phyloP scores from a whole-genome alignment of 1,284 basidiomycete species.

The Agaricales sp. region DNA sequence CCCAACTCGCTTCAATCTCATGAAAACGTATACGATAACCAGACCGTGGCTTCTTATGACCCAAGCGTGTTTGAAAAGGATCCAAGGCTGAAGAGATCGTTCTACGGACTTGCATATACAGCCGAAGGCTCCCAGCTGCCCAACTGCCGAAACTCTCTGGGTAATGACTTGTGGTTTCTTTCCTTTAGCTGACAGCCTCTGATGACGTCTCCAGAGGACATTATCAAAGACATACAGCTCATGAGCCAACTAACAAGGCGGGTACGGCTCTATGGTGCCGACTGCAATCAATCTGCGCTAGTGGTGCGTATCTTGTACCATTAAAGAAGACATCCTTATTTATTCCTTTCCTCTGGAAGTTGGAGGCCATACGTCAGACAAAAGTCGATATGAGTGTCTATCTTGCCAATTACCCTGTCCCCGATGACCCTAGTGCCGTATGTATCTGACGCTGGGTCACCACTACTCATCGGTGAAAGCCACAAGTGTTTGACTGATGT shows the following conservation, averaged over 20 bases:
- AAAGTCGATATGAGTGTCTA: constrained; percentile 84
- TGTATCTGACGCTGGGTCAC: constrained; percentile 10
- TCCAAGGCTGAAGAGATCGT: constrained; percentile 38
- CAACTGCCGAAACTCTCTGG: constrained; percentile 32
- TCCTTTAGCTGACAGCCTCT: constrained; percentile 27
- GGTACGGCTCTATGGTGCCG: constrained; percentile 48
- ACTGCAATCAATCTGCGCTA: constrained; percentile 47
- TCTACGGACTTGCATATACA: constrained; percentile 47
- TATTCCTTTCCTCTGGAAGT: constrained; percentile 19
- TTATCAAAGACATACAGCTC: constrained; percentile 38
- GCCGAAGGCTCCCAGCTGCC: constrained; percentile 45
- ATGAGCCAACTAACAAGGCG: constrained; percentile 11
- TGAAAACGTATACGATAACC: constrained; percentile 6
- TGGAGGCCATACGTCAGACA: constrained; percentile 80
- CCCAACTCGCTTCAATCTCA: constrained; percentile 2
- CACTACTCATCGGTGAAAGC: background rate
- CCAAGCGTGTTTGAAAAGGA: constrained; percentile 47
- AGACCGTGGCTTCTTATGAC: too few relatives aligned
- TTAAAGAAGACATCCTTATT: constrained; percentile 15
- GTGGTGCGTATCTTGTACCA: constrained; percentile 24
- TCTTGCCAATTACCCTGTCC: constrained; percentile 68
- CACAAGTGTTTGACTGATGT: background rate
- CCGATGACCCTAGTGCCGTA: constrained; percentile 39
- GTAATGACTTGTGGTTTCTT: constrained; percentile 16
- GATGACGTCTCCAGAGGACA: constrained; percentile 31